Conservation (phyloP, 306 rosid species). For the Fagus crenata region DNA sequence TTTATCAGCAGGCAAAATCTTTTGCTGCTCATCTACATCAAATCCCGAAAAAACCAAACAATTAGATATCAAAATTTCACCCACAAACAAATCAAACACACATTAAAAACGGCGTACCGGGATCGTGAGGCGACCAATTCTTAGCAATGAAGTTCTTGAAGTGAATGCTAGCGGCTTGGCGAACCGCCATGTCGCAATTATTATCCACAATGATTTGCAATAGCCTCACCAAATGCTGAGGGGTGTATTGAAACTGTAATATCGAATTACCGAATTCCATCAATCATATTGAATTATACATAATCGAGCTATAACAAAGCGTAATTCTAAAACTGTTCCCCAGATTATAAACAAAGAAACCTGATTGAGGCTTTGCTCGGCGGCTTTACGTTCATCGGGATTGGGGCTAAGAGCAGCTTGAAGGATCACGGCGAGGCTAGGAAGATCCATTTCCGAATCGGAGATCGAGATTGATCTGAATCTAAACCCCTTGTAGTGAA, state of each 20-base stretch:
- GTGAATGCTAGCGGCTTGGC: constrained; percentile 97
- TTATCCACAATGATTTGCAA: constrained; percentile 85
- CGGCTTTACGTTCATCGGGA: constrained; percentile 92
- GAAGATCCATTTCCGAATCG: constrained; percentile 71
- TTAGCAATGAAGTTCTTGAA: constrained; percentile 91
- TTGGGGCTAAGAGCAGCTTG: constrained; percentile 93
- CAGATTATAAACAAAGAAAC: constrained; percentile 27
- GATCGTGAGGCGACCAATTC: constrained; percentile 81
- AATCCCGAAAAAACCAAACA: neutral
- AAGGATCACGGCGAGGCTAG: constrained; percentile 55
- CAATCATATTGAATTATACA: neutral
- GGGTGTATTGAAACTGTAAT: constrained; percentile 78
- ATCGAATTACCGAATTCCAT: neutral
- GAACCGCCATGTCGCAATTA: constrained; percentile 76
- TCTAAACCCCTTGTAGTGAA: constrained; percentile 41
- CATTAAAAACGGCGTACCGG: constrained; percentile 50
- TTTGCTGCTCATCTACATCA: constrained; percentile 64
- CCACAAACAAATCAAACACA: constrained; percentile 5
- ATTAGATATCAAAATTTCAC: constrained; percentile 17
- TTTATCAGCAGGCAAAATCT: constrained; percentile 77
- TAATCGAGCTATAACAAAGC: neutral
- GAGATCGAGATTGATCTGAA: constrained; percentile 26
- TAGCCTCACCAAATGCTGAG: constrained; percentile 91
- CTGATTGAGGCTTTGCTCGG: constrained; percentile 89
- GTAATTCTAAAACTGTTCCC: neutral